Base-by-base conservation (phyloP, 495 filamentous ascomycete species). In the Jackrogersella minutella region DNA sequence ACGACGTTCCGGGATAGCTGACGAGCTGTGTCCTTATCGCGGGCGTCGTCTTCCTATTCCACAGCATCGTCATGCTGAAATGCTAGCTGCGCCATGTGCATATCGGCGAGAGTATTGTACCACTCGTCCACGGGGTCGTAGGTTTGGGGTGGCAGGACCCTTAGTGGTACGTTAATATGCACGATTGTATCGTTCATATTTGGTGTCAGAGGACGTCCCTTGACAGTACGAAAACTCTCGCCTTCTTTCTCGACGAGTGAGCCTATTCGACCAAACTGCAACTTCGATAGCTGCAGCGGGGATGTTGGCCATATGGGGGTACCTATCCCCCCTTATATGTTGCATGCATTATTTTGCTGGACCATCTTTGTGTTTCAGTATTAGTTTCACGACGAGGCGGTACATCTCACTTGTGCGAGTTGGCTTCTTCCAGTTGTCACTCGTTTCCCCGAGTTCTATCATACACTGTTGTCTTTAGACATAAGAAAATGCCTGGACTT, bases 1-100 rank as follows among this genome's bases (percentile, higher is more conserved):
- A 72, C 75, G 11, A 80, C 62, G 46, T 64, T 68, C 60, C 67
- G 54, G 65, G 79, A 72, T 43, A 77, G 36, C 49, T 78, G 52
- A 57, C 69, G 75, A 57, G 81, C 63, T 26, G 79, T 53, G 37
- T 76, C 30, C 62, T 71, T 69, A 44, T 76, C 71, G 19, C 76
- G 66, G 68, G 74, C 57, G 74, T 75, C 75, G 58, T 76, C 62
- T 60, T 73, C 64, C 17, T 75, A 41, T 5, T 49, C 44, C 6
- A 31, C 26, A 8, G 44, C 24, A 49, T 49, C 44, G 44, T 31
- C 31, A 10, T 49, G 44, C 17, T 49, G 44, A 10, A 19, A 49
- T 19, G 44, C 14, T 4, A 49, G 7, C 14, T 49, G 44, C 2
- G 14, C 44, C 44, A 49, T 49, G 14, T 49, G 44, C 24, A 49